These are phyloP conservation scores for Lipomyces kockii DNA, from an alignment of 805 yeast genomes.

Conservation along the genomic window DNA sequence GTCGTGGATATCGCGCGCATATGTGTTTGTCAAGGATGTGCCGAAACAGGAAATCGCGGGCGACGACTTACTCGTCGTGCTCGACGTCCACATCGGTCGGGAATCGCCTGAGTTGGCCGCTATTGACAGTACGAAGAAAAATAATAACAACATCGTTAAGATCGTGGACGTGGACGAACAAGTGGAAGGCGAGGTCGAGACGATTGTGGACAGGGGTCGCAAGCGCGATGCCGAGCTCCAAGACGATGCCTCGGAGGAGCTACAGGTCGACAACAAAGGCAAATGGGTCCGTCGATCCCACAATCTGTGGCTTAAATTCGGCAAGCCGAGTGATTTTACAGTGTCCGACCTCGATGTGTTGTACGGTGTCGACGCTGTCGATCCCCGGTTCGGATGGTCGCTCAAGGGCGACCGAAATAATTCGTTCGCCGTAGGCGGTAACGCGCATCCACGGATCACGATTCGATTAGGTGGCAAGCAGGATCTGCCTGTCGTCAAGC, in stretches of 20 bases:
- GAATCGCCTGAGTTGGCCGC: constrained; percentile 11
- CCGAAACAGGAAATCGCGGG: constrained; percentile 40
- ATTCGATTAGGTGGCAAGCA: constrained; percentile 35
- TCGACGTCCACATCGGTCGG: constrained; percentile 26
- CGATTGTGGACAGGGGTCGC: constrained; percentile 20
- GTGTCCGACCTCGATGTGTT: constrained; percentile 68
- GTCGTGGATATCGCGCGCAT: constrained; percentile 53
- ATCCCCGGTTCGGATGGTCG: constrained; percentile 77
- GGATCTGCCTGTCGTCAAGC: constrained; percentile 39
- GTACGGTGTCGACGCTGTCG: constrained; percentile 73
- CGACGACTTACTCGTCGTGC: constrained; percentile 35
- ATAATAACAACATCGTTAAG: neutral
- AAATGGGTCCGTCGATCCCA: constrained; percentile 37
- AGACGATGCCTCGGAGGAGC: neutral
- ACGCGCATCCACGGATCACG: constrained; percentile 42
- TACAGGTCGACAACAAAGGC: constrained; percentile 51
- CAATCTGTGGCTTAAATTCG: constrained; percentile 68
- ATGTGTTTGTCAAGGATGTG: constrained; percentile 45
- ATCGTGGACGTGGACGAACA: constrained; percentile 26
- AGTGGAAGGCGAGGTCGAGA: constrained; percentile 45
- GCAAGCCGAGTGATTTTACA: constrained; percentile 47
- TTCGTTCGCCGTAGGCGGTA: constrained; percentile 37
- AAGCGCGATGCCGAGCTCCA: constrained; percentile 9
- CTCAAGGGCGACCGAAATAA: constrained; percentile 41
- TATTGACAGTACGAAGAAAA: neutral